Percentiles rank a stretch among this genome's conserved stretches.
Conservation (phyloP, 176 grass and related monocot species). For the Zizania latifolia region DNA sequence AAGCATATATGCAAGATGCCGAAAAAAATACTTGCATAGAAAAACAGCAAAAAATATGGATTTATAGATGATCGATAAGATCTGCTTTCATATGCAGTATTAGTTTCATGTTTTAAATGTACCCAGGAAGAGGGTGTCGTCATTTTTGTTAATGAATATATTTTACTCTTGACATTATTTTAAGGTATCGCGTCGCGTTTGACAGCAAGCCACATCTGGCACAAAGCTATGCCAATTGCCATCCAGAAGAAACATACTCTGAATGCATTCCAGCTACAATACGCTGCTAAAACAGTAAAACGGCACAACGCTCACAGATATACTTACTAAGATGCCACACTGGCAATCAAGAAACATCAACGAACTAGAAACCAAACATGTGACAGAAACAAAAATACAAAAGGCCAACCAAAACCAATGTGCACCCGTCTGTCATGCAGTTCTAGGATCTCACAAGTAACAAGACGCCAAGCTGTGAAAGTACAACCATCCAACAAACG, state of each 20-base stretch:
- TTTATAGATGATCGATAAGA: too few species aligned
- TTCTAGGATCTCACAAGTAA: constrained; percentile 28
- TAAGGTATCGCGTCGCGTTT: background rate
- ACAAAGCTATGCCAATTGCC: background rate
- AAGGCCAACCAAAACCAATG: constrained; percentile 44
- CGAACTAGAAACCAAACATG: constrained; percentile 30
- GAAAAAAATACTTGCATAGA: background rate
- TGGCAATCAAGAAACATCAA: constrained; percentile 25
- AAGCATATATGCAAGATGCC: background rate
- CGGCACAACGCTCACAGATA: constrained; percentile 8
- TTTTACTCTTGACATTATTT: background rate
- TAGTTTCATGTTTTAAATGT: constrained; percentile 2
- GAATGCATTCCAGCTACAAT: background rate
- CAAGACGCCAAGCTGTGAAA: constrained; percentile 27
- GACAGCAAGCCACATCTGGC: background rate
- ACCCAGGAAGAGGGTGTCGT: background rate
- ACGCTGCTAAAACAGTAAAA: background rate
- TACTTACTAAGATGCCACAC: constrained; percentile 19
- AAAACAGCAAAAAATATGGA: too few species aligned
- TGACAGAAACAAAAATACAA: constrained; percentile 47
- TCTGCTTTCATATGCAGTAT: background rate
- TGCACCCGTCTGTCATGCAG: constrained; percentile 37
- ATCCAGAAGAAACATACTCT: background rate
- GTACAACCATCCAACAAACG: constrained; percentile 9
- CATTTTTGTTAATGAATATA: background rate